These are phyloP conservation scores for Euryodendron excelsum DNA, from an alignment of 148 eudicot species.

Conservation along the genomic window DNA sequence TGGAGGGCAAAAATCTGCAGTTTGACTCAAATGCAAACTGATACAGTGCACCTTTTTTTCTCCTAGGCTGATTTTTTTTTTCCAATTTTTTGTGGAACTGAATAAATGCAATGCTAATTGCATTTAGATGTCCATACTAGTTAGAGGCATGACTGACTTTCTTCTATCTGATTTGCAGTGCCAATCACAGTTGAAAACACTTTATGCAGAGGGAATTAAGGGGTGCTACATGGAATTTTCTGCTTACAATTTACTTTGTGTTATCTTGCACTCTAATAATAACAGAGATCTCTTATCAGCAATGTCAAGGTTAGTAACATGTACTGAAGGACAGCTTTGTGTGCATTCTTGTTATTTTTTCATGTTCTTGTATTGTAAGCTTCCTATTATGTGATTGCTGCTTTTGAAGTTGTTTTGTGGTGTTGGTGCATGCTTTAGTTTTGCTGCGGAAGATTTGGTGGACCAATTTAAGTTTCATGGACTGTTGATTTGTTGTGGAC, in stretches of 20 bases:
- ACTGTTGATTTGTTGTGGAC: background rate
- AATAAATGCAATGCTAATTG: too few species aligned
- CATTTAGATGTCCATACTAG: background rate
- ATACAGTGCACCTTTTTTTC: background rate
- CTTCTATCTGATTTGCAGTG: conserved; percentile 57
- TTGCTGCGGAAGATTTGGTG: too few species aligned
- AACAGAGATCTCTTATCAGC: conserved; percentile 80
- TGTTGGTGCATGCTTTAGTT: conserved; percentile 3
- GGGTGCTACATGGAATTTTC: conserved; percentile 90
- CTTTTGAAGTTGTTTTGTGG: background rate
- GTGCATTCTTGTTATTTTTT: background rate
- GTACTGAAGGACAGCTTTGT: background rate
- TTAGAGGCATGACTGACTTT: background rate
- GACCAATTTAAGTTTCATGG: too few species aligned
- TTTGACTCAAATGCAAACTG: background rate
- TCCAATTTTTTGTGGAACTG: background rate
- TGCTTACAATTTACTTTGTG: conserved; percentile 83
- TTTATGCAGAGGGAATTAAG: conserved; percentile 80
- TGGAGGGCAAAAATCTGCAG: background rate
- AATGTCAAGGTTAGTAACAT: conserved; percentile 77
- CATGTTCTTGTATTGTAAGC: background rate
- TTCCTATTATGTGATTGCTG: conserved; percentile 9
- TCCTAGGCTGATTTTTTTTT: background rate
- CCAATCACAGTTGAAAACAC: conserved; percentile 80
- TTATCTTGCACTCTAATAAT: conserved; percentile 74